Conservation (phyloP, 805 yeast species). For the Kodamaea laetipori region DNA sequence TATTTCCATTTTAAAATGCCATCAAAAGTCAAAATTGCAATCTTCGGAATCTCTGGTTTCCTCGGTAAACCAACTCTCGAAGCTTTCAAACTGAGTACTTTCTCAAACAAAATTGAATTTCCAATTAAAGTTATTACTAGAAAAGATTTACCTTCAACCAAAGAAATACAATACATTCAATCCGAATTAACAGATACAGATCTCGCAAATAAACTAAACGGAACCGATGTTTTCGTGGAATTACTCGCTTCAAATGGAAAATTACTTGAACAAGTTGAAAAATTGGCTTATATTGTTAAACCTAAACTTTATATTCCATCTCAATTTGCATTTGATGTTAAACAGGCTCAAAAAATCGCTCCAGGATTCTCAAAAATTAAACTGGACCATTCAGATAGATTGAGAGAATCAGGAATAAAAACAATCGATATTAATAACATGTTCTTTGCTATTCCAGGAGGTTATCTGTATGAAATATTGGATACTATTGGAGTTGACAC, state of each 20-base stretch:
- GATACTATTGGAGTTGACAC: constrained; percentile 41
- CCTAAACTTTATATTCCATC: constrained; percentile 59
- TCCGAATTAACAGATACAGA: constrained; percentile 29
- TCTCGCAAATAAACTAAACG: constrained; percentile 41
- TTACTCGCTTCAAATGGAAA: constrained; percentile 26
- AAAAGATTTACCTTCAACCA: constrained; percentile 23
- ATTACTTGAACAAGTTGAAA: constrained; percentile 36
- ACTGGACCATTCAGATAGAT: constrained; percentile 34
- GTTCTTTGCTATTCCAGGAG: constrained; percentile 38
- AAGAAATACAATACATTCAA: constrained; percentile 40
- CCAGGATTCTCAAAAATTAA: constrained; percentile 40
- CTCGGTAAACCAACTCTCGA: too few relatives aligned
- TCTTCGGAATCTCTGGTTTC: too few relatives aligned
- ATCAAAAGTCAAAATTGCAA: too few relatives aligned
- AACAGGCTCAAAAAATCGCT: constrained; percentile 24
- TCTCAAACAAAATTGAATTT: too few relatives aligned
- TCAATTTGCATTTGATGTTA: constrained; percentile 57
- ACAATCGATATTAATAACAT: constrained; percentile 47
- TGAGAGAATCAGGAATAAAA: constrained; percentile 50
- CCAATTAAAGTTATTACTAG: constrained; percentile 11
- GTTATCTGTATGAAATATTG: constrained; percentile 35
- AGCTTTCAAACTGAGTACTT: too few relatives aligned
- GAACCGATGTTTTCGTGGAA: constrained; percentile 55
- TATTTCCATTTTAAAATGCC: too few relatives aligned
- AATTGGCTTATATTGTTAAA: constrained; percentile 38